Conservation (phyloP, 2,329 filamentous ascomycete genomes). For the Shiraia bambusicola region DNA sequence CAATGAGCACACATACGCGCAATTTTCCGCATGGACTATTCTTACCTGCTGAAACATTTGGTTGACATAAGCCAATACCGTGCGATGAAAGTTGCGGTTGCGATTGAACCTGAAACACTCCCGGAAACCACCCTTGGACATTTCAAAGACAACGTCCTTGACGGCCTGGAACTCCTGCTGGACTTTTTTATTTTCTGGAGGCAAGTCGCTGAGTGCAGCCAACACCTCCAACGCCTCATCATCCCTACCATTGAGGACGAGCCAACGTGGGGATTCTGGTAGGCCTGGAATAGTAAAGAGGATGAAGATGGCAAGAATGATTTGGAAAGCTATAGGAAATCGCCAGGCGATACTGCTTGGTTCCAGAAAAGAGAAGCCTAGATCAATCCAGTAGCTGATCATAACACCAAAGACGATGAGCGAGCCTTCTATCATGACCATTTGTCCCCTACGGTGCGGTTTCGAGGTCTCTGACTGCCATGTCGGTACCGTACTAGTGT, state of each 20-base stretch:
- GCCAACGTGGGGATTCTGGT: conserved; percentile 50
- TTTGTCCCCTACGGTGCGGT: conserved; percentile 48
- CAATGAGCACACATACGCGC: conserved; percentile 49
- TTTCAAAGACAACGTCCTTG: conserved; percentile 43
- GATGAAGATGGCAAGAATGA: conserved; percentile 59
- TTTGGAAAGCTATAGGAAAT: conserved; percentile 59
- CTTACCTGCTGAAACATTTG: conserved; percentile 50
- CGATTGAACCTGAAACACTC: conserved; percentile 61
- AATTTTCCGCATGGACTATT: not conserved
- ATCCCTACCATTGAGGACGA: conserved; percentile 55
- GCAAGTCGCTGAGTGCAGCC: conserved; percentile 42
- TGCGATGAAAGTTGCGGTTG: conserved; percentile 49
- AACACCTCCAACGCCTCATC: conserved; percentile 46
- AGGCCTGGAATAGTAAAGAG: conserved; percentile 50
- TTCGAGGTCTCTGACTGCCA: conserved; percentile 53
- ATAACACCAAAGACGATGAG: conserved; percentile 50
- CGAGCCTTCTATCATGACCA: conserved; percentile 52
- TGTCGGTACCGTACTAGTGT: conserved; percentile 44
- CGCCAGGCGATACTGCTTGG: conserved; percentile 43
- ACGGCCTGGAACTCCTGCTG: conserved; percentile 39
- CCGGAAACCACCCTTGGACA: conserved; percentile 51
- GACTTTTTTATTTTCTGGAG: conserved; percentile 43
- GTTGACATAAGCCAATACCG: conserved; percentile 46
- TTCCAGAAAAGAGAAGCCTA: conserved; percentile 55
- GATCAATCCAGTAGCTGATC: conserved; percentile 46